Percentiles rank a stretch among this genome's conserved stretches.
Conservation (phyloP, 352 stramenopile species). For the Phytopythium delawarense region DNA sequence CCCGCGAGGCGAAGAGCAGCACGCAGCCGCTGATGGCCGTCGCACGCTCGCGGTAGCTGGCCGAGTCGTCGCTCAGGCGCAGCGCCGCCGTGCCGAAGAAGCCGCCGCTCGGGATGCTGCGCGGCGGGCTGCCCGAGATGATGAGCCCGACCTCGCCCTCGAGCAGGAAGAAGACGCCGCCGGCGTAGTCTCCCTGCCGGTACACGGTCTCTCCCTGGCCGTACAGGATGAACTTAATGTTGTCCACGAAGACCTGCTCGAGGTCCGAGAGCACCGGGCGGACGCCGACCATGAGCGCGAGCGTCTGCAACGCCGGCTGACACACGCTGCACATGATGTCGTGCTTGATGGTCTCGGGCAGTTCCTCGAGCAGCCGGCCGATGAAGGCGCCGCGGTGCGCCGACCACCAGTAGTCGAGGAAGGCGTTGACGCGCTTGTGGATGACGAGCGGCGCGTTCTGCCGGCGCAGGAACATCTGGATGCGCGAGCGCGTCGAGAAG, state of each 20-base stretch:
- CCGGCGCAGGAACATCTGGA: conserved; percentile 64
- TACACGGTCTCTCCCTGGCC: conserved; percentile 67
- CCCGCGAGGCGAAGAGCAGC: conserved; percentile 43
- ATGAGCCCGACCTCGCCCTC: conserved; percentile 49
- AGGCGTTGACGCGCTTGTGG: conserved; percentile 61
- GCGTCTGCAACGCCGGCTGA: conserved; percentile 45
- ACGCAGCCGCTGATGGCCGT: conserved; percentile 51
- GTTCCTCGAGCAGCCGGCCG: conserved; percentile 44
- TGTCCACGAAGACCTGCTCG: conserved; percentile 53
- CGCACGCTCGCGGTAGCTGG: conserved; percentile 44
- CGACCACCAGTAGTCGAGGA: conserved; percentile 76
- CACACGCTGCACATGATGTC: conserved; percentile 66
- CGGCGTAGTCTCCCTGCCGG: conserved; percentile 51
- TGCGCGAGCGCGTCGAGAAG: conserved; percentile 45
- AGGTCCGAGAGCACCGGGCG: conserved; percentile 40
- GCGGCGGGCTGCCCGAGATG: conserved; percentile 24
- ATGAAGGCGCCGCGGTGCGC: conserved; percentile 61
- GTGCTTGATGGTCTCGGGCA: conserved; percentile 53
- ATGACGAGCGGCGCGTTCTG: conserved; percentile 54
- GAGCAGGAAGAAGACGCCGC: conserved; percentile 54
- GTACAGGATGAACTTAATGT: conserved; percentile 66
- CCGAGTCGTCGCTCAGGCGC: conserved; percentile 24
- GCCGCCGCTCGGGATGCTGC: conserved; percentile 36
- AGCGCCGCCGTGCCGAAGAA: conserved; percentile 54
- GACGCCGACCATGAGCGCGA: conserved; percentile 41